phyloP scores from a whole-genome alignment of 306 rosid species.

The Castanea mollissima region DNA sequence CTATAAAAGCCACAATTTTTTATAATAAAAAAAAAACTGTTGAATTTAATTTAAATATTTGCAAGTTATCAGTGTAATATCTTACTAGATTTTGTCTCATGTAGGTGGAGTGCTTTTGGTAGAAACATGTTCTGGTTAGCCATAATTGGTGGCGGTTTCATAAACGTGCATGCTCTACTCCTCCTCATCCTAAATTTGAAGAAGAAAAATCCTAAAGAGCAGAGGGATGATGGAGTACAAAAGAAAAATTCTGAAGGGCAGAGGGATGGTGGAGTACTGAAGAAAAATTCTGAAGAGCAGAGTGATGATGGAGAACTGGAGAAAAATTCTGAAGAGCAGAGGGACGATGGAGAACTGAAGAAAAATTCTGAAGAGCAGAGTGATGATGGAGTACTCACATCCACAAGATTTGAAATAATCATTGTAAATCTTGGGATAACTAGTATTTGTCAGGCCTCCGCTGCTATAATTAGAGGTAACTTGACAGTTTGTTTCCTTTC shows the following conservation, averaged over 20 bases:
- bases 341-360: slow-evolving; percentile 56
- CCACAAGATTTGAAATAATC: slow-evolving; percentile 80
- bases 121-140: slow-evolving; percentile 84
- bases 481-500: background rate
- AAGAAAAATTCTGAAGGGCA: slow-evolving; percentile 29
- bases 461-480: slow-evolving; percentile 61
- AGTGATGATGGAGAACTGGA: slow-evolving; percentile 57
- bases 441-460: slow-evolving; percentile 60
- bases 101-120: slow-evolving; percentile 71
- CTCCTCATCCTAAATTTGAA: slow-evolving; percentile 54
- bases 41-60: too few species aligned
- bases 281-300: background rate
- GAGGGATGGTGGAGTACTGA: slow-evolving; percentile 39
- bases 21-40: too few species aligned
- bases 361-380: background rate
- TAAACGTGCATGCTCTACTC: slow-evolving; percentile 50
- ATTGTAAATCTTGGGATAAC: slow-evolving; percentile 70
- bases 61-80: too few species aligned
- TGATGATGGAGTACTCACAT: slow-evolving; percentile 65
- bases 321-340: background rate
- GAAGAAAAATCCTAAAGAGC: slow-evolving; percentile 33
- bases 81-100: too few species aligned
- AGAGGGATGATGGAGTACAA: slow-evolving; percentile 56
- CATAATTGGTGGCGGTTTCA: slow-evolving; percentile 56
- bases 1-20: background rate